Evolutionary conservation across 805 yeast genomes (phyloP).

Genomic region (Kazachstania bromeliacearum): DNA sequence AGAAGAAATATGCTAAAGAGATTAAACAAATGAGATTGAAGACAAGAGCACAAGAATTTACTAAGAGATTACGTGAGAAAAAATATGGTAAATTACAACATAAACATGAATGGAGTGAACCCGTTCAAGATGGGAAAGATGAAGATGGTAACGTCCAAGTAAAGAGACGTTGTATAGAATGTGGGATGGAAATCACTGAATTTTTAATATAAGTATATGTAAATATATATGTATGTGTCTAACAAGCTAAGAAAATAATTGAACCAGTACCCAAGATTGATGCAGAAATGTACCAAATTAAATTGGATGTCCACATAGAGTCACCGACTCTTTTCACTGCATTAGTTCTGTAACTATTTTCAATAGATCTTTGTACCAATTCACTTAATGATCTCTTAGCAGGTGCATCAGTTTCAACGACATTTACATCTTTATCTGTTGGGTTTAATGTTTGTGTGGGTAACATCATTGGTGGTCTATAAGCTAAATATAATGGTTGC

Average conservation of each 20-base stretch:
- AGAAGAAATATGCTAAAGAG: slow-evolving; percentile 67
- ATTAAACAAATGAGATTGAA: slow-evolving; percentile 81
- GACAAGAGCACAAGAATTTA: slow-evolving; percentile 85
- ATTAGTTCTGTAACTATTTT: slow-evolving; percentile 68
- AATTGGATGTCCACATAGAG: slow-evolving; percentile 11
- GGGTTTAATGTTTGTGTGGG: slow-evolving; percentile 92
- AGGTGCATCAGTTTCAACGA: slow-evolving; percentile 15
- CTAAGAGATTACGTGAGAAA: slow-evolving; percentile 56
- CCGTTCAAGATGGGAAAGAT: slow-evolving; percentile 35
- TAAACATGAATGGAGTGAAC: slow-evolving; percentile 64
- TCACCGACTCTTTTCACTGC: slow-evolving; percentile 35
- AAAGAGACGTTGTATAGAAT: slow-evolving; percentile 58
- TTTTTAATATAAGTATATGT: slow-evolving; percentile 19
- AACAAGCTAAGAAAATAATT: slow-evolving; percentile 17
- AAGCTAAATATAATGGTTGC: slow-evolving; percentile 87
- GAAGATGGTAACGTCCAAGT: slow-evolving; percentile 35
- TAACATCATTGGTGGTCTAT: slow-evolving; percentile 91
- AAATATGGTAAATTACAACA: slow-evolving; percentile 49
- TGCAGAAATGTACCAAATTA: slow-evolving; percentile 22
- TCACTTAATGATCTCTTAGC: slow-evolving; percentile 26
- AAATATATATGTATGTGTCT: slow-evolving; percentile 3
- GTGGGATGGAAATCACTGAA: slow-evolving; percentile 83
- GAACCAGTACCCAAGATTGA: slow-evolving; percentile 25
- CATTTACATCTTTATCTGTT: slow-evolving; percentile 35
- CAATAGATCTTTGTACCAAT: slow-evolving; percentile 62